Percentiles rank a stretch among this genome's conserved stretches.
These are phyloP conservation scores for Ricinus communis DNA, from an alignment of 345 rosid species.

Conservation along the genomic window DNA sequence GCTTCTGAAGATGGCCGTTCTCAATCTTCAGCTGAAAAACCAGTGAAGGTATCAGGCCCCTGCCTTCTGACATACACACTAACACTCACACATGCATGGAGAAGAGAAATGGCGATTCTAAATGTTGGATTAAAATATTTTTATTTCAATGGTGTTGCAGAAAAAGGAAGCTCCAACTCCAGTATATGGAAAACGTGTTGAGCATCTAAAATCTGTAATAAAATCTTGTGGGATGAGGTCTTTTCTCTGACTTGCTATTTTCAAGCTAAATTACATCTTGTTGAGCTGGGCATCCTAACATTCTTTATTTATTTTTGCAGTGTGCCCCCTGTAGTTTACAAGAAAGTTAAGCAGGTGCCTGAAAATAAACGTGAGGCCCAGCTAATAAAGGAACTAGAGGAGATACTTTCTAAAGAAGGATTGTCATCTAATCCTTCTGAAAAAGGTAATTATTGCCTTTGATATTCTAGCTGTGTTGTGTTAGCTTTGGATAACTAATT, in stretches of 20 bases:
- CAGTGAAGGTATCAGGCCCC: constrained; percentile 43
- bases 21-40: constrained; percentile 51
- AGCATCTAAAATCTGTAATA: constrained; percentile 76
- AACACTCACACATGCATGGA: neutral
- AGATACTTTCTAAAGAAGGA: constrained; percentile 85
- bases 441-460: constrained; percentile 49
- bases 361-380: constrained; percentile 79
- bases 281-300: constrained; percentile 11
- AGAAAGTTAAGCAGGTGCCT: constrained; percentile 78
- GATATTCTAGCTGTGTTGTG: constrained; percentile 14
- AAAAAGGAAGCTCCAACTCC: constrained; percentile 63
- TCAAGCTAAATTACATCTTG: constrained; percentile 1
- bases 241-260: constrained; percentile 22
- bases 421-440: constrained; percentile 78
- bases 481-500: neutral
- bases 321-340: constrained; percentile 76
- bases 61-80: neutral
- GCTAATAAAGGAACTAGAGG: constrained; percentile 76
- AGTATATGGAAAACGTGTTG: constrained; percentile 73
- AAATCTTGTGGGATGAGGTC: constrained; percentile 90
- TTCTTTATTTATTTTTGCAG: constrained; percentile 38
- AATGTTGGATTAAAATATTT: constrained; percentile 6
- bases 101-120: neutral
- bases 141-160: constrained; percentile 40
- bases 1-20: constrained; percentile 52